Evolutionary conservation across 2,329 filamentous ascomycete species (phyloP), one percentile per base, ranked within the genome.

Genomic region (Pseudopithomyces chartarum): DNA sequence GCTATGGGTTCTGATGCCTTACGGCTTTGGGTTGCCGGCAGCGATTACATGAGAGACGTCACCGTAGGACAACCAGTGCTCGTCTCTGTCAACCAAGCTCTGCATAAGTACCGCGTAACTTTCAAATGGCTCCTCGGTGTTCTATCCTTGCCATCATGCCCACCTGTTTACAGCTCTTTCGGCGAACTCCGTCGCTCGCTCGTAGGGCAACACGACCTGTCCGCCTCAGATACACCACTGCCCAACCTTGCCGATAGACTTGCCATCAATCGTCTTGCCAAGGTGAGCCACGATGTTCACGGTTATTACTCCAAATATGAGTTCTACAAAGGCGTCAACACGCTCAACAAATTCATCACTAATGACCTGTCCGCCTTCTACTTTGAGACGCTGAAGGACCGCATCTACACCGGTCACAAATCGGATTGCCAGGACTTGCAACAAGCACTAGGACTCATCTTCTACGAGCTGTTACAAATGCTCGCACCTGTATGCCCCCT

Each of bases 331-430:
- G 93, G 85, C 12, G 81, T 92, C 6, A 86, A 82, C 57, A 78
- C 84, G 3, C 82, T 98, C 61, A 96, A 93, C 75, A 85, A 86
- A 60, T 97, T 93, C 88, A 83, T 96, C 57, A 87, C 87, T 54
- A 87, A 83, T 22, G 91, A 97, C 64, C 83, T 99, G 22, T 97
- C 92, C 0, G 89, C 94, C 0, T 96, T 97, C 75, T 99, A 98
- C 74, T 86, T 99, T 55, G 95, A 99, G 76, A 87, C 90, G 0
- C 82, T 93, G 66, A 99, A 99, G 76, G 95, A 99, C 69, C 84
- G 91, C 2, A 81, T 98, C 1, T 99, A 99, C 79, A 95, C 93
- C 44, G 91, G 90, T 29, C 85, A 88, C 58, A 85, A 85, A 13
- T 82, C 84, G 13, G 89, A 90, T 45, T 80, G 86, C 51, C 69